Conservation (phyloP, 2,329 filamentous ascomycete species). For the Cercospora janseana region DNA sequence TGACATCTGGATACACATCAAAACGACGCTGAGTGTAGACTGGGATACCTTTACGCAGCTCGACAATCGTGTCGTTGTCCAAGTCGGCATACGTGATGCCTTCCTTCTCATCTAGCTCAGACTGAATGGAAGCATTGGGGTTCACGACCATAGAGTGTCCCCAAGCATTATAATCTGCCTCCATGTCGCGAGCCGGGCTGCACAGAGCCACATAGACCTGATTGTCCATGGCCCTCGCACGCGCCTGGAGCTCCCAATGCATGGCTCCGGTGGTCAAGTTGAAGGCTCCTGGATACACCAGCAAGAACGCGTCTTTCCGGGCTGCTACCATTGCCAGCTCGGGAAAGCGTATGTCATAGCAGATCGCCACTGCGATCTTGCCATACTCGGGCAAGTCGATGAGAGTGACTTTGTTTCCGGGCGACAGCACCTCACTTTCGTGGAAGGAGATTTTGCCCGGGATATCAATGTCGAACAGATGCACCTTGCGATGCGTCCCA, state of each 20-base stretch:
- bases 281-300: slow-evolving; percentile 95
- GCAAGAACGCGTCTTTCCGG: slow-evolving; percentile 77
- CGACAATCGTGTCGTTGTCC: slow-evolving; percentile 65
- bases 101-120: slow-evolving; percentile 75
- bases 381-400: slow-evolving; percentile 87
- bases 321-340: slow-evolving; percentile 89
- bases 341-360: slow-evolving; percentile 96
- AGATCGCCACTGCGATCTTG: slow-evolving; percentile 83
- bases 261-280: slow-evolving; percentile 88
- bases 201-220: slow-evolving; percentile 92
- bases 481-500: slow-evolving; percentile 87
- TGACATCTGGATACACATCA: slow-evolving; percentile 93
- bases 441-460: slow-evolving; percentile 89
- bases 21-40: slow-evolving; percentile 82
- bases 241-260: slow-evolving; percentile 83
- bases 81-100: slow-evolving; percentile 72
- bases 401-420: slow-evolving; percentile 81
- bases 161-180: slow-evolving; percentile 80
- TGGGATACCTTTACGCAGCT: slow-evolving; percentile 79
- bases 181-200: slow-evolving; percentile 78
- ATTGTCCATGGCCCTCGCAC: slow-evolving; percentile 86
- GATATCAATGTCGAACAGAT: slow-evolving; percentile 97
- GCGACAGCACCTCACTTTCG: slow-evolving; percentile 83
- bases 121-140: slow-evolving; percentile 79
- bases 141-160: slow-evolving; percentile 88